Conservation (phyloP, 2,329 filamentous ascomycete genomes). For the Penicillium sp. region DNA sequence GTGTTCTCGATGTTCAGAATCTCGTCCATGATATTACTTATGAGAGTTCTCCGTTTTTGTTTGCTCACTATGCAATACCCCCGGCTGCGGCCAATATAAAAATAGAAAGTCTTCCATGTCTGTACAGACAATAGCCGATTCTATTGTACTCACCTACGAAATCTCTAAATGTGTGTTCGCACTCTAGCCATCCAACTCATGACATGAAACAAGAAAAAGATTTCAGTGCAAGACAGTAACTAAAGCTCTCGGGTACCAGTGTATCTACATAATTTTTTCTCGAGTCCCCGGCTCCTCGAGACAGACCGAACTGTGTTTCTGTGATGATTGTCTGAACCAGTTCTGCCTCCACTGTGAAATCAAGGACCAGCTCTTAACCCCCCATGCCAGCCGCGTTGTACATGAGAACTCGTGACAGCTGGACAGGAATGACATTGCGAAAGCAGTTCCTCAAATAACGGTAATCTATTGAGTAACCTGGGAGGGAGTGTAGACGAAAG, state of each 20-base stretch:
- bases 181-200: neutral
- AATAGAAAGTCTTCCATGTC: constrained; percentile 11
- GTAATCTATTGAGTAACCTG: constrained; percentile 51
- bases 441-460: constrained; percentile 5
- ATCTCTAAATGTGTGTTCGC: too few relatives aligned
- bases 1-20: constrained; percentile 2
- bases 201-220: constrained; percentile 9
- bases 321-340: constrained; percentile 2
- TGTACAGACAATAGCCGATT: constrained; percentile 8
- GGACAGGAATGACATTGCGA: constrained; percentile 2
- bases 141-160: neutral
- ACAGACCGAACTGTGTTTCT: constrained; percentile 3
- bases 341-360: constrained; percentile 3
- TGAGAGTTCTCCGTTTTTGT: constrained; percentile 6
- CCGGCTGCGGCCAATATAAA: constrained; percentile 8
- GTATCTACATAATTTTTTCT: constrained; percentile 31
- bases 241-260: constrained; percentile 23
- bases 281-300: constrained; percentile 7
- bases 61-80: constrained; percentile 16
- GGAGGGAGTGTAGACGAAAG: constrained; percentile 66
- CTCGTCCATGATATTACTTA: neutral
- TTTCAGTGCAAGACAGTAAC: constrained; percentile 22
- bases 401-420: constrained; percentile 1
- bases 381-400: too few relatives aligned
- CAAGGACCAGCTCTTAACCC: constrained; percentile 7